phyloP scores from a whole-genome alignment of 768 basidiomycete species.

The Xerocomellus intermedius region DNA sequence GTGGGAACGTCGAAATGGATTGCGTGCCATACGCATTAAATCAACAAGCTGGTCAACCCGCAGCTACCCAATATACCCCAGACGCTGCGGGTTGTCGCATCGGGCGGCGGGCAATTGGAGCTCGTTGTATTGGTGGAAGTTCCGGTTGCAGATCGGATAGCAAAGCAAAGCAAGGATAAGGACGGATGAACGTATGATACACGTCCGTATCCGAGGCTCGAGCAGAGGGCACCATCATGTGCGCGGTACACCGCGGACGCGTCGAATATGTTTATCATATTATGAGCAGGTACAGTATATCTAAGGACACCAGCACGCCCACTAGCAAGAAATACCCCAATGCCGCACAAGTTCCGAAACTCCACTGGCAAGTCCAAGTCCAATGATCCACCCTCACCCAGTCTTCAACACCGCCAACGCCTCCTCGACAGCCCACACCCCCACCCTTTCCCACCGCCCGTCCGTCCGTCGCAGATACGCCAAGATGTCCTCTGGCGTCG shows the following conservation, averaged over 20 bases:
- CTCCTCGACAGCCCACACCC: conserved; percentile 62
- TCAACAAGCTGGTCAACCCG: not conserved
- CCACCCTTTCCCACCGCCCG: conserved; percentile 63
- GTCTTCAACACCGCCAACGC: conserved; percentile 42
- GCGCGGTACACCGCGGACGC: no score
- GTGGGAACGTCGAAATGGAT: not conserved
- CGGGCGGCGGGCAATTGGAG: not conserved
- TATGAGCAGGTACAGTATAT: no score
- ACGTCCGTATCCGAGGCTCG: not conserved
- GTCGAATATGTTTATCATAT: not conserved
- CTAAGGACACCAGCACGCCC: no score
- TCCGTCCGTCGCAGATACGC: conserved; percentile 47
- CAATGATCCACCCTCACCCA: not conserved
- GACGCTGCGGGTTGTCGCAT: not conserved
- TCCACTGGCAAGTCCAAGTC: not conserved
- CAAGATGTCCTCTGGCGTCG: conserved; percentile 47
- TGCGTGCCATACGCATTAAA: conserved; percentile 4
- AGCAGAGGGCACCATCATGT: not conserved
- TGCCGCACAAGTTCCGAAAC: not conserved
- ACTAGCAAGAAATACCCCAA: no score
- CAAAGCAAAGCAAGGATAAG: no score
- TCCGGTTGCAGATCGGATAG: not conserved
- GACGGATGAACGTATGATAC: not conserved
- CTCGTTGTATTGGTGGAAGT: no score
- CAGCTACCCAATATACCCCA: not conserved